Evolutionary conservation across 164 flowering plant species (phyloP).

Genomic region (Chimonanthus salicifolius): DNA sequence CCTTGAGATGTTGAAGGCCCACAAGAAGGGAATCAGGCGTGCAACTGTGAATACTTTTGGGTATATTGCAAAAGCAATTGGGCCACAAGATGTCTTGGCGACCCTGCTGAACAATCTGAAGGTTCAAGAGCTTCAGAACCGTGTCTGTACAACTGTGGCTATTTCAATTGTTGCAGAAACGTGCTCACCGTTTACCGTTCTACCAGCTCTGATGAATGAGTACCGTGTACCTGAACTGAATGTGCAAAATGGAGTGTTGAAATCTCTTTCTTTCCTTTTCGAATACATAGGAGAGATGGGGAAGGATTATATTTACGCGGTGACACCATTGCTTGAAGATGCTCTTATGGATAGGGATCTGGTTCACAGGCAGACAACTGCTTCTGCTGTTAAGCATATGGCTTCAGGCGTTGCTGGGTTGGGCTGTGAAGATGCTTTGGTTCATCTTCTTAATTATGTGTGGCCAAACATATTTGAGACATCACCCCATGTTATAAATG

Average conservation of each 20-base stretch:
- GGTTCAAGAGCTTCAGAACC: constrained; percentile 97
- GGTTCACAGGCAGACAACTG: constrained; percentile 97
- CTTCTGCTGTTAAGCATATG: constrained; percentile 98
- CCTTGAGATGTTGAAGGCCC: constrained; percentile 98
- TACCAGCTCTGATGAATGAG: constrained; percentile 97
- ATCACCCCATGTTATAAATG: constrained; percentile 95
- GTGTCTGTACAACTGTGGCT: constrained; percentile 98
- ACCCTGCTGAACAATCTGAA: constrained; percentile 91
- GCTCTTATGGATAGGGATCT: constrained; percentile 96
- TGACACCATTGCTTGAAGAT: constrained; percentile 96
- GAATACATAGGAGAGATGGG: constrained; percentile 99
- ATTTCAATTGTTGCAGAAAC: constrained; percentile 99
- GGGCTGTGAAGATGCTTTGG: constrained; percentile 91
- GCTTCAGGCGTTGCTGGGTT: constrained; percentile 94
- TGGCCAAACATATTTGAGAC: constrained; percentile 99
- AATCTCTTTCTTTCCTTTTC: constrained; percentile 86
- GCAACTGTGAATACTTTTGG: constrained; percentile 99
- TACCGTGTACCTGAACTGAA: constrained; percentile 97
- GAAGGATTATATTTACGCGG: constrained; percentile 94
- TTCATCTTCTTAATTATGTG: constrained; percentile 80
- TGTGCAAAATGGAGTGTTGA: constrained; percentile 95
- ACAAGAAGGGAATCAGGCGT: constrained; percentile 91
- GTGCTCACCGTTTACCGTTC: constrained; percentile 92
- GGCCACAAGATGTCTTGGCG: constrained; percentile 96
- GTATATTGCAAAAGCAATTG: constrained; percentile 96